Percentiles rank a stretch among this genome's conserved stretches.
Evolutionary conservation across 1,139 yeast genomes (phyloP).

Genomic region (Pichia sp.): DNA sequence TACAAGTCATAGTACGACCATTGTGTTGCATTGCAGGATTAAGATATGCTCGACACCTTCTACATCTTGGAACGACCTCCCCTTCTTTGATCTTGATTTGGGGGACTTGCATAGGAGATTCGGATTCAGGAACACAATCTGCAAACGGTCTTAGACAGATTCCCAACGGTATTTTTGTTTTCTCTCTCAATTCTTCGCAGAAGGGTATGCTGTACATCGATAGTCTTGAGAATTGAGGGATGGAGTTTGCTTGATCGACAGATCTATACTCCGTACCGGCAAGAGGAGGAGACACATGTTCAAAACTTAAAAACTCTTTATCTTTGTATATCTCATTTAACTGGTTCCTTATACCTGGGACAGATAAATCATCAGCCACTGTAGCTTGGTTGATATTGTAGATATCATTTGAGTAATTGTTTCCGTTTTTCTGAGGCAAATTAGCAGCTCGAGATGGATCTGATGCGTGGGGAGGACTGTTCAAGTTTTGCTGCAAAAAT

Average conservation of each 20-base stretch:
- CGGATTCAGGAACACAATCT: constrained; percentile 34
- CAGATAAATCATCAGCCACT: constrained; percentile 34
- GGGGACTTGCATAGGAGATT: constrained; percentile 52
- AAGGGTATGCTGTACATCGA: constrained; percentile 84
- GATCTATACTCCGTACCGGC: constrained; percentile 70
- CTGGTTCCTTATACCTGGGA: constrained; percentile 52
- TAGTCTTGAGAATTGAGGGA: constrained; percentile 74
- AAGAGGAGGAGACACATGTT: constrained; percentile 75
- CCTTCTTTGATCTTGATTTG: constrained; percentile 55
- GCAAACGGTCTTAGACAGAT: constrained; percentile 85
- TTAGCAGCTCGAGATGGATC: neutral
- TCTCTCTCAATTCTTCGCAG: constrained; percentile 62
- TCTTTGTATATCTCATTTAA: constrained; percentile 48
- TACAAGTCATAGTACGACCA: constrained; percentile 59
- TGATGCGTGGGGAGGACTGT: neutral
- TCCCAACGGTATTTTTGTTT: constrained; percentile 78
- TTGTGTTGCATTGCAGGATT: constrained; percentile 75
- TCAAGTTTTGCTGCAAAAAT: neutral
- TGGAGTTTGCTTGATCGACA: constrained; percentile 79
- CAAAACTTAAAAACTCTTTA: constrained; percentile 61
- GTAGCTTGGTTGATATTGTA: constrained; percentile 15
- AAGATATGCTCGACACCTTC: constrained; percentile 84
- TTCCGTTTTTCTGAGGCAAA: neutral
- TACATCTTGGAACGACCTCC: constrained; percentile 81
- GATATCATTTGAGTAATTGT: constrained; percentile 6